Base-by-base conservation (phyloP, 2,329 filamentous ascomycete genomes). In the Aspergillus sp. region DNA sequence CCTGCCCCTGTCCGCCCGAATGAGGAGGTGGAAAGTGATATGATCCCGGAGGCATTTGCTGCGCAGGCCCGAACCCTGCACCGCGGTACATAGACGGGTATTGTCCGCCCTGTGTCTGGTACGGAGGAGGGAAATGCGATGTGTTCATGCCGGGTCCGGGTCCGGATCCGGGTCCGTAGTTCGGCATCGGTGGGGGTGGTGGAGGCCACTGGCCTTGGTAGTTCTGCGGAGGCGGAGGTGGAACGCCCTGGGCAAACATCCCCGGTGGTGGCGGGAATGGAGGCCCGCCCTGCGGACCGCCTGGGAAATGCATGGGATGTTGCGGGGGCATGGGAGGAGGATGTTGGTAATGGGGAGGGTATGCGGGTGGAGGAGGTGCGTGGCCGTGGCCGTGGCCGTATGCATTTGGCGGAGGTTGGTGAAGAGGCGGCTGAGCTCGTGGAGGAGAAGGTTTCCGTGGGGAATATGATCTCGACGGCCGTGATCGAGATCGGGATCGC, bases 191-290 rank as follows among this genome's bases (percentile, higher is more conserved):
- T 46, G 71, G 71, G 49, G 73, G 73, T 52, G 74, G 73, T 29
- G 69, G 71, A 16, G 74, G 74, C 75, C 75, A 77, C 11, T 66
- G 55, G 14, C 73, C 73, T 31, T 72, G 67, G 52, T 74, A 76
- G 56, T 70, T 71, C 32, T 71, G 68, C 16, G 71, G 71, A 52
- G 73, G 69, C 49, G 70, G 72, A 24, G 70, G 63, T 36, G 63
- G 56, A n/a, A 52, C 57, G 5, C 52, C 47, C 59, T 20, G 45
- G 29, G 61, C 61, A 39, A 57, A 64, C 49, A 60, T 52, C 20
- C 55, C 60, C 14, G 29, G 62, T 54, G 29, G 62, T 54, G 57
- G 63, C 11, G 22, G 42, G 12, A 54, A 22, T n/a, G 57, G 47
- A 29, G 54, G 54, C 22, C 54, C 46, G 26, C 24, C 50, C 18